These are phyloP conservation scores for Chrysoporthe deuterocubensis DNA, from an alignment of 2,329 filamentous ascomycete species.

Conservation along the genomic window DNA sequence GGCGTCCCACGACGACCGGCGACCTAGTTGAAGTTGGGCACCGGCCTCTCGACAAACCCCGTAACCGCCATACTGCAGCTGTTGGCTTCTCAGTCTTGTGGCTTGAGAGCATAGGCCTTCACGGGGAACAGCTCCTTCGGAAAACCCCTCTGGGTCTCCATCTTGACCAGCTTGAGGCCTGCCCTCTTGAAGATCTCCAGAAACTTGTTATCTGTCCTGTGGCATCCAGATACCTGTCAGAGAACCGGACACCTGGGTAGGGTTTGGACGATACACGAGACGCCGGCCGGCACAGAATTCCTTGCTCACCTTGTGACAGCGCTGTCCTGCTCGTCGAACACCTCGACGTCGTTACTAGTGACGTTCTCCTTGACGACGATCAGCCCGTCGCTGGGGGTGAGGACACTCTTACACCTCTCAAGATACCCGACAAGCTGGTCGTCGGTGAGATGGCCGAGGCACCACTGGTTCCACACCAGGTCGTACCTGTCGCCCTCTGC, in stretches of 20 bases:
- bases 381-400: conserved; percentile 48
- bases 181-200: conserved; percentile 69
- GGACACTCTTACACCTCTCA: conserved; percentile 55
- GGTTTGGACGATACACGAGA: conserved; percentile 4
- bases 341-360: conserved; percentile 59
- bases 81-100: conserved; percentile 33
- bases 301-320: conserved; percentile 68
- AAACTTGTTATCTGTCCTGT: conserved; percentile 73
- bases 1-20: not conserved
- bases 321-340: conserved; percentile 76
- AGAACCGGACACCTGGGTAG: not conserved
- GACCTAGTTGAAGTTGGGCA: not conserved
- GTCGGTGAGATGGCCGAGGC: conserved; percentile 80
- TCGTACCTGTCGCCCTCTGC: conserved; percentile 63
- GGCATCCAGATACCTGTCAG: conserved; percentile 17
- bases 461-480: conserved; percentile 91
- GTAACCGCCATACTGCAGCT: not conserved
- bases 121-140: conserved; percentile 73
- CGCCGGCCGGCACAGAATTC: not conserved
- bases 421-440: conserved; percentile 71
- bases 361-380: conserved; percentile 85
- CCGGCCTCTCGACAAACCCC: not conserved
- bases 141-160: conserved; percentile 75
- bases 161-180: conserved; percentile 68
- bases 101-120: conserved; percentile 75